phyloP scores from a whole-genome alignment of 176 grass and related monocot species.

The Eremochloa ophiuroides region DNA sequence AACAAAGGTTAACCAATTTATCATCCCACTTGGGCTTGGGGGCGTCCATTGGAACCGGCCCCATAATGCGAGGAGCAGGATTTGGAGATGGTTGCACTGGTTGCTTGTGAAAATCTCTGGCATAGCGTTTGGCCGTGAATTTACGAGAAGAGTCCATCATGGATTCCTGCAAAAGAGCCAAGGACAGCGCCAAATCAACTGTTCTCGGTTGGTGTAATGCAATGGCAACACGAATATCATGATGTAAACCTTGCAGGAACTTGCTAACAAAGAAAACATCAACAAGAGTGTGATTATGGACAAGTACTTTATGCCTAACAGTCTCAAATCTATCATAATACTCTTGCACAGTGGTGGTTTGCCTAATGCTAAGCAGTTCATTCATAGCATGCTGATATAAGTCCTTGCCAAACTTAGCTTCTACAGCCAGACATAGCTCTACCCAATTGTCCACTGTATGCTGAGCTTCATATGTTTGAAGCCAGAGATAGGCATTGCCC shows the following conservation, averaged over 20 bases:
- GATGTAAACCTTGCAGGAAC: not conserved
- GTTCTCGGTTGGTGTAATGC: not conserved
- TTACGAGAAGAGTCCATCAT: rapidly evolving
- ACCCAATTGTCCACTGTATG: not conserved
- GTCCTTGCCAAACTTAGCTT: not conserved
- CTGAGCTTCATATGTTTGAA: not conserved
- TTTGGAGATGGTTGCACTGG: too few species aligned
- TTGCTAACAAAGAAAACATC: not conserved
- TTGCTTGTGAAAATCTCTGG: too few species aligned
- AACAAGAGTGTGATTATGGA: not conserved
- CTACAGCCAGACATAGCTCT: not conserved
- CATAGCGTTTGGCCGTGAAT: too few species aligned
- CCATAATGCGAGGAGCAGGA: too few species aligned
- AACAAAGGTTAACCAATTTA: too few species aligned
- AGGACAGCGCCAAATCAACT: not conserved
- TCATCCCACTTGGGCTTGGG: too few species aligned
- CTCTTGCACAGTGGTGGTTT: not conserved
- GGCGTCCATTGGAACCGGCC: rapidly evolving
- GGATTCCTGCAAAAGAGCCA: not conserved
- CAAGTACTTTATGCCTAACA: not conserved
- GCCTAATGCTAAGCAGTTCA: not conserved
- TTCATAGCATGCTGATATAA: not conserved
- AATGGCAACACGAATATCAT: not conserved
- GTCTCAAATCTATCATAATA: not conserved
- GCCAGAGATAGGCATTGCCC: rapidly evolving